Evolutionary conservation across 1,284 basidiomycete genomes (phyloP), one percentile per base, ranked within the genome.

Genomic region (Trametes pubescens): DNA sequence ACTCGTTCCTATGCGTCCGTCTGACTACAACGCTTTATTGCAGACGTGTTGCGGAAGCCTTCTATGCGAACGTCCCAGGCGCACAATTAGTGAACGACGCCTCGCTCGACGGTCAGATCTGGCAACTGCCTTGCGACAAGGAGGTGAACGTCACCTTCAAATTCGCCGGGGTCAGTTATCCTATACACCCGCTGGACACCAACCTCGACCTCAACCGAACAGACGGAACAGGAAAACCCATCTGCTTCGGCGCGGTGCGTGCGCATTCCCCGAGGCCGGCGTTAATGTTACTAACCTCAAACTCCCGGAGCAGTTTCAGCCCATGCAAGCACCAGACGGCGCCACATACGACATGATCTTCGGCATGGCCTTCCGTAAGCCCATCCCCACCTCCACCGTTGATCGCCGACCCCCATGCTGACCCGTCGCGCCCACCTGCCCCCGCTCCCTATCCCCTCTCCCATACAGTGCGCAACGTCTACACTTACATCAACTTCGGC

Each of bases 111-210:
- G 86, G 85, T 11, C 65, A 76, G 0, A 75, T 80, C n/a, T 89
- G 86, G 84, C 74, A 78, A 32, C 64, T 88, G 1, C 85, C 86
- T 2, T 89, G 87, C 69, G 73, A 78, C 51, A 77, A 82, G 64
- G 82, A 86, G 71, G 80, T 89, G 22, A 88, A 86, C 59, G 74
- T 87, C 37, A 84, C 87, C 1, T 85, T 89, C 76, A 78, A 80
- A 57, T 85, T 89, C 51, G 79, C 72, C 14, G 85, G 86, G 7
- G 72, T 78, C 9, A 65, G 73, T 13, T 86, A 80, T 67, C 87
- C 84, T 16, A 79, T 90, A 8, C 86, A 89, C 69, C 87, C 87
- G 5, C 73, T 90, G 22, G 88, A 90, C 68, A 65, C 65, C 65
- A 75, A 65, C 38, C 46, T 71, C 11, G 69, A 72, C 40, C 55